phyloP scores from a whole-genome alignment of 2,329 filamentous ascomycete species.

The Aspergillus pseudoterreus region DNA sequence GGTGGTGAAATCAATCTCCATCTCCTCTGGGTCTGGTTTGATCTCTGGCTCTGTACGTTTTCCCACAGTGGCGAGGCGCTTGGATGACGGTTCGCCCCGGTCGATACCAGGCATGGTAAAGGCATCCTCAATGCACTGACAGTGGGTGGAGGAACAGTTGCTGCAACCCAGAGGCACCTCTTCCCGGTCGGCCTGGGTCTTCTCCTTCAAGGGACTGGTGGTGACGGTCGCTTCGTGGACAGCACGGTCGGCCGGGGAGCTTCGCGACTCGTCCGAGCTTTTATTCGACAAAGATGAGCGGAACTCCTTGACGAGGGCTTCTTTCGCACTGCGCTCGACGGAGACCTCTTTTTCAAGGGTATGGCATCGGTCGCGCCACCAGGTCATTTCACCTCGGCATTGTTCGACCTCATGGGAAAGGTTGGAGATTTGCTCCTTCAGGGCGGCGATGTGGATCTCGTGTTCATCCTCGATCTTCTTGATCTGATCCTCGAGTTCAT shows the following conservation, averaged over 20 bases:
- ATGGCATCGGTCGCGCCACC: slow-evolving; percentile 54
- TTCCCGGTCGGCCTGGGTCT: slow-evolving; percentile 19
- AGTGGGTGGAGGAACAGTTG: slow-evolving; percentile 61
- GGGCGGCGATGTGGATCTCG: slow-evolving; percentile 46
- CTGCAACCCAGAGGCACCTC: slow-evolving; percentile 58
- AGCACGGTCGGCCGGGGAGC: slow-evolving; percentile 1
- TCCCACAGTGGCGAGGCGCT: slow-evolving; percentile 45
- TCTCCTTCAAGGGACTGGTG: slow-evolving; percentile 5
- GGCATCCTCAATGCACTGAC: slow-evolving; percentile 58
- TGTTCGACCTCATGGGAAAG: slow-evolving; percentile 66
- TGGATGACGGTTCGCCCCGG: slow-evolving; percentile 32
- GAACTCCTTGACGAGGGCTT: slow-evolving; percentile 41
- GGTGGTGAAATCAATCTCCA: slow-evolving; percentile 72
- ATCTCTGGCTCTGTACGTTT: slow-evolving; percentile 50
- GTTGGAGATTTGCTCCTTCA: slow-evolving; percentile 51
- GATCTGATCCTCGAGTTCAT: slow-evolving; percentile 57
- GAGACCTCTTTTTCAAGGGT: slow-evolving; percentile 61
- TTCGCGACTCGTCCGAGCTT: slow-evolving; percentile 33
- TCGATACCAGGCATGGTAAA: slow-evolving; percentile 46
- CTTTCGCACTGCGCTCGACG: slow-evolving; percentile 40
- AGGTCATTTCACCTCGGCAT: slow-evolving; percentile 51
- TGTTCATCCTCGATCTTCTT: slow-evolving; percentile 47
- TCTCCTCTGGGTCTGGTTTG: slow-evolving; percentile 45
- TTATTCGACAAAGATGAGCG: slow-evolving; percentile 27
- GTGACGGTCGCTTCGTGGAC: slow-evolving; percentile 1